Percentiles rank a stretch among this genome's conserved stretches.
phyloP scores from a whole-genome alignment of 495 filamentous ascomycete genomes.

The Podospora comata region DNA sequence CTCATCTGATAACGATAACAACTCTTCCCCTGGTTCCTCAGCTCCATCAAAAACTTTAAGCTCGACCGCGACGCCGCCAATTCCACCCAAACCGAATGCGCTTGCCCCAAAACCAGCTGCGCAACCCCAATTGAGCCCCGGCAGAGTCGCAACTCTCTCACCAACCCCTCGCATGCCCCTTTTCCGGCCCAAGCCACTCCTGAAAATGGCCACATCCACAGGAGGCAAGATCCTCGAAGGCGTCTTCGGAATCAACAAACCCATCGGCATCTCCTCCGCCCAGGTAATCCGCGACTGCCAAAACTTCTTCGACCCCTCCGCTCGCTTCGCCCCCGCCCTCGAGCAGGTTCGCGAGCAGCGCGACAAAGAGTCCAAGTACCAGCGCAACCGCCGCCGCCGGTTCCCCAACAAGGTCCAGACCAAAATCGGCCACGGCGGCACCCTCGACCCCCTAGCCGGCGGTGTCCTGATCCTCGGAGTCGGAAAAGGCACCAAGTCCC shows the following conservation, averaged over 20 bases:
- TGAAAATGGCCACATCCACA: slow-evolving; percentile 47
- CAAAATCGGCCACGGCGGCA: slow-evolving; percentile 96
- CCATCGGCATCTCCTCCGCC: slow-evolving; percentile 75
- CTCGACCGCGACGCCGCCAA: not conserved
- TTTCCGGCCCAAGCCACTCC: slow-evolving; percentile 26
- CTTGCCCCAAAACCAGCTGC: not conserved
- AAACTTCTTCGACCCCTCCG: slow-evolving; percentile 73
- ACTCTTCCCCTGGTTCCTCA: slow-evolving; percentile 4
- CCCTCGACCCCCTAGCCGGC: slow-evolving; percentile 89
- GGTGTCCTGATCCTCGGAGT: slow-evolving; percentile 87
- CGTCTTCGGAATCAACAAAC: slow-evolving; percentile 88
- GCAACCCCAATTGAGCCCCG: not conserved
- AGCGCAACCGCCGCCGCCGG: slow-evolving; percentile 47
- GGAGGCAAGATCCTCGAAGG: slow-evolving; percentile 66
- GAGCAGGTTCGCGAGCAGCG: slow-evolving; percentile 52
- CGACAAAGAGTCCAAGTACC: slow-evolving; percentile 50
- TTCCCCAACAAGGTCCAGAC: slow-evolving; percentile 51
- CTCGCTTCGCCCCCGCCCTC: slow-evolving; percentile 71
- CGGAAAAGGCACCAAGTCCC: slow-evolving; percentile 79
- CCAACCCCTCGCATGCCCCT: not conserved
- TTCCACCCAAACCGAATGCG: not conserved
- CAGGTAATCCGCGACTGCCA: slow-evolving; percentile 85
- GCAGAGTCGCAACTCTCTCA: not conserved
- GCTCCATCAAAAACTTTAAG: not conserved
- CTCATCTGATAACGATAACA: not conserved